Percentiles rank a stretch among this genome's conserved stretches.
phyloP scores from a whole-genome alignment of 805 yeast species.

The Cyberlindnera xishuangbannaensis region DNA sequence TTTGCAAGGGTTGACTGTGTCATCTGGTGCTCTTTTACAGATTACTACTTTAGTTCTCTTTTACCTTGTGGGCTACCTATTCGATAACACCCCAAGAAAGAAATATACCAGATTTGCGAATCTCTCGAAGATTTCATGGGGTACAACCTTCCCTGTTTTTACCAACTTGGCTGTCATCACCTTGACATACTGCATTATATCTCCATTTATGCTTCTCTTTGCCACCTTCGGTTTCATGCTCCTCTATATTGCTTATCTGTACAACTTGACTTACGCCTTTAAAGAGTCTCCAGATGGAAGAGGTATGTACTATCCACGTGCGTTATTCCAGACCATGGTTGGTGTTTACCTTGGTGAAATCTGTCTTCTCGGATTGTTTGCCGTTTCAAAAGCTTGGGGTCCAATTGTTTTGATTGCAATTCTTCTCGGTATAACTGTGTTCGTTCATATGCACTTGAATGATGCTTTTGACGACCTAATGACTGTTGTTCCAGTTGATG shows the following conservation, averaged over 20 bases:
- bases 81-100: conserved; percentile 64
- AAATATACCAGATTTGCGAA: conserved; percentile 54
- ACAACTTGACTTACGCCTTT: conserved; percentile 69
- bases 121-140: conserved; percentile 57
- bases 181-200: conserved; percentile 62
- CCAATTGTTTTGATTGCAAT: conserved; percentile 75
- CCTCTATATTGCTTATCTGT: conserved; percentile 69
- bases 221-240: conserved; percentile 64
- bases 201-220: conserved; percentile 80
- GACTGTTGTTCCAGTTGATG: conserved; percentile 56
- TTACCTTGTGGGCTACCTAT: conserved; percentile 48
- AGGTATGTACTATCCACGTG: conserved; percentile 84
- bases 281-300: conserved; percentile 65
- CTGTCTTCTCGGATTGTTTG: conserved; percentile 80
- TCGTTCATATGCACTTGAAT: conserved; percentile 60
- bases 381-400: conserved; percentile 93
- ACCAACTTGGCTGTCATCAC: conserved; percentile 65
- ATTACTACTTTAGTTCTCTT: conserved; percentile 51
- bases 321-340: conserved; percentile 79
- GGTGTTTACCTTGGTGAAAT: conserved; percentile 87
- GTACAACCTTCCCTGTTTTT: conserved; percentile 72
- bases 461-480: conserved; percentile 61
- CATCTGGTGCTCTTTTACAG: conserved; percentile 64
- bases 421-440: conserved; percentile 56
- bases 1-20: conserved; percentile 60